Conservation (phyloP, 2,329 filamentous ascomycete species). For the Fusarium tjaetaba region DNA sequence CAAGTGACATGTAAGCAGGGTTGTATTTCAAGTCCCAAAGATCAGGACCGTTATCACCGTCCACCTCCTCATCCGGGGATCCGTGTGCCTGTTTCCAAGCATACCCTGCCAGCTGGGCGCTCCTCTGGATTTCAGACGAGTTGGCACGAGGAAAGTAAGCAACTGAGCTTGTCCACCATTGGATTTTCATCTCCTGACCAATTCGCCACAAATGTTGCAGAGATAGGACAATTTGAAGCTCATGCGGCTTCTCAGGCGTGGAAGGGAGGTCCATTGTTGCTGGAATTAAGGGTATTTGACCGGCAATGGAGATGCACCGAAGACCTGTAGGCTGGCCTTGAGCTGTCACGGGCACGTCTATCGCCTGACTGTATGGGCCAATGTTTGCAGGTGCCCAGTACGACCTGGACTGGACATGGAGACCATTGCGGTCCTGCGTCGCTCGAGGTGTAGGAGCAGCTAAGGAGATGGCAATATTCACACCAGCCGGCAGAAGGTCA, state of each 20-base stretch:
- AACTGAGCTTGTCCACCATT: constrained; percentile 79
- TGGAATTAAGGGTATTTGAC: constrained; percentile 90
- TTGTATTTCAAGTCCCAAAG: constrained; percentile 75
- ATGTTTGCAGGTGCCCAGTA: constrained; percentile 99
- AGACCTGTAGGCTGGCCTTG: constrained; percentile 33
- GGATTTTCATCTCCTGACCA: constrained; percentile 74
- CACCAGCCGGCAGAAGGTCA: constrained; percentile 66
- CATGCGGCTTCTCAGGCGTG: constrained; percentile 53
- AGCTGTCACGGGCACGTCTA: constrained; percentile 58
- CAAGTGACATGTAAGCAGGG: constrained; percentile 57
- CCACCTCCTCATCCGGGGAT: constrained; percentile 58
- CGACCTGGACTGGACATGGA: constrained; percentile 92
- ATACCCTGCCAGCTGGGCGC: constrained; percentile 54
- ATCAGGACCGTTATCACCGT: constrained; percentile 64
- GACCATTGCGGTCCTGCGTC: constrained; percentile 60
- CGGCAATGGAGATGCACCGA: constrained; percentile 74
- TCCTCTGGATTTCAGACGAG: constrained; percentile 44
- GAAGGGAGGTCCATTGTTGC: constrained; percentile 74
- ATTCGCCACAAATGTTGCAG: constrained; percentile 93
- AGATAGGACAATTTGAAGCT: constrained; percentile 73
- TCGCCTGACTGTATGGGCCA: constrained; percentile 93
- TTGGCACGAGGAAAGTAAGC: constrained; percentile 71
- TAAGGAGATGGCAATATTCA: constrained; percentile 69
- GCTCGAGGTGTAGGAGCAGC: constrained; percentile 49
- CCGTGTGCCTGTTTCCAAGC: constrained; percentile 61